A percentile compares a stretch with the other conserved stretches of the same genome.
Evolutionary conservation across 2,329 filamentous ascomycete species (phyloP).

Genomic region (Calonectria naviculata): DNA sequence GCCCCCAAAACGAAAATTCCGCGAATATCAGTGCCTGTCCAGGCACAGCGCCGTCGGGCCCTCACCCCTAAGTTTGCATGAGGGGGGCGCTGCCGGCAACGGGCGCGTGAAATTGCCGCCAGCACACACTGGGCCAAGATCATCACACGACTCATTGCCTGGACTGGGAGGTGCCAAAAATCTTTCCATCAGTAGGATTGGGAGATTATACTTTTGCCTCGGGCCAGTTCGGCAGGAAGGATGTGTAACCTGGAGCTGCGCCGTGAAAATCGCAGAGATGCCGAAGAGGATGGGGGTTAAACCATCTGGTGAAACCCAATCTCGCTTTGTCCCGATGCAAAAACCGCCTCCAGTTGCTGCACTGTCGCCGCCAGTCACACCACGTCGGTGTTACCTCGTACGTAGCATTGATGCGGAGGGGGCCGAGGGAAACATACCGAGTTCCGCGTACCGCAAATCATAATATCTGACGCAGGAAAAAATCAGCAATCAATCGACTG

Average conservation of each 20-base stretch:
- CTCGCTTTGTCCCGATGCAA: neutral
- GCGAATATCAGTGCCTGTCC: neutral
- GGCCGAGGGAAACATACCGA: neutral
- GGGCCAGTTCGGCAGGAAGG: neutral
- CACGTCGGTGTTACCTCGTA: neutral
- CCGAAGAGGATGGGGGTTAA: neutral
- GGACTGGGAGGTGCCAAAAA: neutral
- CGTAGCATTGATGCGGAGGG: neutral
- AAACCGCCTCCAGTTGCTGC: neutral
- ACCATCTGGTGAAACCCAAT: neutral
- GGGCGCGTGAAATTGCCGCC: neutral
- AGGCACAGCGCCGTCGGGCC: neutral
- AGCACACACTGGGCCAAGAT: neutral
- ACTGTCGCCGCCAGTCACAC: neutral
- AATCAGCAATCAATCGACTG: neutral
- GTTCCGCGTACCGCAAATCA: neutral
- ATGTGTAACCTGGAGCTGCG: neutral
- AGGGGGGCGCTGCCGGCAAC: neutral
- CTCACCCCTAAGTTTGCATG: neutral
- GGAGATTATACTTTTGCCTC: neutral
- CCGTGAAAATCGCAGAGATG: neutral
- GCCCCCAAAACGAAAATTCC: neutral
- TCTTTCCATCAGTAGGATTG: neutral
- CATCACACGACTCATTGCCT: constrained; percentile 1
- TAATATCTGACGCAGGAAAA: neutral